Evolutionary conservation across 192 early-diverging fungal species (phyloP).

Genomic region (Backusella tuberculispora): DNA sequence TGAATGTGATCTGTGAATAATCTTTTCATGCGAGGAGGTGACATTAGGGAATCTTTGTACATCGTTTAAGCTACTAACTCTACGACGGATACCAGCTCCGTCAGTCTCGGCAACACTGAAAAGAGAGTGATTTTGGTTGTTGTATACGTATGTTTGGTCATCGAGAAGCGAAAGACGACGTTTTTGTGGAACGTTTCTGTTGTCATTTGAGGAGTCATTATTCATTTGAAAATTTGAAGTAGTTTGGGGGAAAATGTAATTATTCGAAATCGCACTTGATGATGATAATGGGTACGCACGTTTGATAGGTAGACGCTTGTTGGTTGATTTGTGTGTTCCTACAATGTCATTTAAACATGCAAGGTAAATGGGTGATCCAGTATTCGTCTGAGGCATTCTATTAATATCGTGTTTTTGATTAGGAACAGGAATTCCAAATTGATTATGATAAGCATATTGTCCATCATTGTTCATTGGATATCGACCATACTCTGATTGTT

Average conservation of each 20-base stretch:
- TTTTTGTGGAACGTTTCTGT: background rate
- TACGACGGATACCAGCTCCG: slow-evolving; percentile 34
- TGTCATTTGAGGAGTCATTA: background rate
- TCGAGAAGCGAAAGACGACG: slow-evolving; percentile 9
- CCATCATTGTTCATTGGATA: slow-evolving; percentile 35
- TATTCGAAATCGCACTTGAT: slow-evolving; percentile 1
- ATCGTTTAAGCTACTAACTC: slow-evolving; percentile 59
- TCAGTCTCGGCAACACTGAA: slow-evolving; percentile 4
- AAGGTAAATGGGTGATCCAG: slow-evolving; percentile 54
- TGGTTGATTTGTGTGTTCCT: slow-evolving; percentile 60
- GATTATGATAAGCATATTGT: slow-evolving; percentile 6
- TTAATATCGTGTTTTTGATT: background rate
- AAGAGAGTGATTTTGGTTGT: slow-evolving; percentile 4
- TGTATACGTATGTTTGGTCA: slow-evolving; percentile 2
- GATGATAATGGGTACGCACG: slow-evolving; percentile 21
- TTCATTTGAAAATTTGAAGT: background rate
- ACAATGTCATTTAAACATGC: slow-evolving; percentile 75
- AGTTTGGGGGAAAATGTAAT: background rate
- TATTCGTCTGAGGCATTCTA: background rate
- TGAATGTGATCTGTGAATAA: slow-evolving; percentile 2
- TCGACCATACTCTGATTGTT: background rate
- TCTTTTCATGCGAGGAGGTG: background rate
- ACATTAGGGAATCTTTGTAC: slow-evolving; percentile 9
- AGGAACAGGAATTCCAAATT: slow-evolving; percentile 1
- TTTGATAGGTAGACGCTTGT: slow-evolving; percentile 52